These are phyloP conservation scores for Phialemoniopsis sp. DNA, from an alignment of 2,329 filamentous ascomycete genomes.

Conservation along the genomic window DNA sequence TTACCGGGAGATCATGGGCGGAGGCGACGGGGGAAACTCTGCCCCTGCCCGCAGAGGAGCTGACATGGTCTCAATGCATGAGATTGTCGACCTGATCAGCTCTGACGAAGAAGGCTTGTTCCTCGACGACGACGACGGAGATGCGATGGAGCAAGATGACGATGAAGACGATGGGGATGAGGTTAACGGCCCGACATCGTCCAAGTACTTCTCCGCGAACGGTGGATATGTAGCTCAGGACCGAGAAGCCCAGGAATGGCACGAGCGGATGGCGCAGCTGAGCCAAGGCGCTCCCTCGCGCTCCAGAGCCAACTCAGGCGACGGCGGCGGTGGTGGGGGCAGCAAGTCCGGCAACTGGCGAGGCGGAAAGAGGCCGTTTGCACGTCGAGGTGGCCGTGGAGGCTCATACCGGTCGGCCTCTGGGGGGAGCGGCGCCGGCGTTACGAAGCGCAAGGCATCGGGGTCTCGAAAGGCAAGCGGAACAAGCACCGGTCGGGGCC, in stretches of 20 bases:
- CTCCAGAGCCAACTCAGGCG: constrained; percentile 13
- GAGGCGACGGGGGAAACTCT: constrained; percentile 7
- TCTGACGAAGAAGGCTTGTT: constrained; percentile 24
- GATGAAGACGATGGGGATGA: constrained; percentile 16
- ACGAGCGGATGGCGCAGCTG: constrained; percentile 19
- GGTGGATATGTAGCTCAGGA: neutral
- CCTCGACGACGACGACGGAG: constrained; percentile 24
- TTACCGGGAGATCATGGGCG: constrained; percentile 48
- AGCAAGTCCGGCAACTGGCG: constrained; percentile 10
- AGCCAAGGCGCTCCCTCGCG: constrained; percentile 9
- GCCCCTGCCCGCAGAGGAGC: constrained; percentile 4
- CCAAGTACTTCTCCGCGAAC: constrained; percentile 40
- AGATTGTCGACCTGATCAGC: constrained; percentile 53
- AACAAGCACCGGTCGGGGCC: neutral
- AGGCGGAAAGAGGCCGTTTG: constrained; percentile 6
- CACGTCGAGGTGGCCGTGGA: constrained; percentile 5
- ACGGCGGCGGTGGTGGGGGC: constrained; percentile 11
- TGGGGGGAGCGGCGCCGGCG: constrained; percentile 8
- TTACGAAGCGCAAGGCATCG: constrained; percentile 10
- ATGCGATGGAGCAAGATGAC: constrained; percentile 26
- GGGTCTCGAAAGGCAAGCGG: constrained; percentile 1
- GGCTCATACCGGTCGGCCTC: constrained; percentile 1
- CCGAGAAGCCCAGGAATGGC: constrained; percentile 20
- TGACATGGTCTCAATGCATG: constrained; percentile 18
- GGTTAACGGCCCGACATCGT: constrained; percentile 29